Percentiles rank a stretch among this genome's conserved stretches.
phyloP scores from a whole-genome alignment of 176 grass and related monocot species.

The Eleusine indica region DNA sequence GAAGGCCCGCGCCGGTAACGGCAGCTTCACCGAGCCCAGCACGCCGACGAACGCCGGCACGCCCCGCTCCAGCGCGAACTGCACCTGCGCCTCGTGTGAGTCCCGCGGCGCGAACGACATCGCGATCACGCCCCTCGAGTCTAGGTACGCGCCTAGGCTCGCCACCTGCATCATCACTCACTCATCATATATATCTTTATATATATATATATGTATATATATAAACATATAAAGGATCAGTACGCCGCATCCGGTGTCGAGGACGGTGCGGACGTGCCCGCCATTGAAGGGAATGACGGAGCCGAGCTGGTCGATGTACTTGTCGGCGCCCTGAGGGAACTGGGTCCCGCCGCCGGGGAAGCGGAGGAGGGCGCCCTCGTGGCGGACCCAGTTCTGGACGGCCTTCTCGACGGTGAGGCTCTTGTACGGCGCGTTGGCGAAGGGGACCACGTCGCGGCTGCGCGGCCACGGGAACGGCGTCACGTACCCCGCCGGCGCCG shows the following conservation, averaged over 20 bases:
- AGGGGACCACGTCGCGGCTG: slow-evolving; percentile 83
- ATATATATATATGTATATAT: too few species aligned
- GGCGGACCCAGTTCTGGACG: slow-evolving; percentile 91
- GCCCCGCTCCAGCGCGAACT: slow-evolving; percentile 91
- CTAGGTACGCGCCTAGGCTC: slow-evolving; percentile 82
- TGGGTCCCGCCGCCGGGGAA: slow-evolving; percentile 94
- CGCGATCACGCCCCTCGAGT: slow-evolving; percentile 66
- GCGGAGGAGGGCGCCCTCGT: slow-evolving; percentile 68
- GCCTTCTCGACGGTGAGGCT: slow-evolving; percentile 96
- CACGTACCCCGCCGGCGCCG: slow-evolving; percentile 70
- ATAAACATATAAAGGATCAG: too few species aligned
- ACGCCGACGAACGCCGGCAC: slow-evolving; percentile 93
- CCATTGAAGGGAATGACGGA: slow-evolving; percentile 67
- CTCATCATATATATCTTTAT: too few species aligned
- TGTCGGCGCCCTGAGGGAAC: slow-evolving; percentile 79
- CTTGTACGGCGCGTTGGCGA: slow-evolving; percentile 95
- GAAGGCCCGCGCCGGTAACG: slow-evolving; percentile 78
- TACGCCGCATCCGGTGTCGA: slow-evolving; percentile 86
- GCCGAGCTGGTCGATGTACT: slow-evolving; percentile 81
- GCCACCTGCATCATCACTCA: slow-evolving; percentile 50
- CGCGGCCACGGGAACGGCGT: slow-evolving; percentile 88
- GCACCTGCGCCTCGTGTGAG: slow-evolving; percentile 95
- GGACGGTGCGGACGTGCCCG: slow-evolving; percentile 76
- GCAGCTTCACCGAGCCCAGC: slow-evolving; percentile 85
- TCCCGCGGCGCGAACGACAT: slow-evolving; percentile 97